phyloP scores from a whole-genome alignment of 2,329 filamentous ascomycete genomes.

The Plenodomus biglobosus region DNA sequence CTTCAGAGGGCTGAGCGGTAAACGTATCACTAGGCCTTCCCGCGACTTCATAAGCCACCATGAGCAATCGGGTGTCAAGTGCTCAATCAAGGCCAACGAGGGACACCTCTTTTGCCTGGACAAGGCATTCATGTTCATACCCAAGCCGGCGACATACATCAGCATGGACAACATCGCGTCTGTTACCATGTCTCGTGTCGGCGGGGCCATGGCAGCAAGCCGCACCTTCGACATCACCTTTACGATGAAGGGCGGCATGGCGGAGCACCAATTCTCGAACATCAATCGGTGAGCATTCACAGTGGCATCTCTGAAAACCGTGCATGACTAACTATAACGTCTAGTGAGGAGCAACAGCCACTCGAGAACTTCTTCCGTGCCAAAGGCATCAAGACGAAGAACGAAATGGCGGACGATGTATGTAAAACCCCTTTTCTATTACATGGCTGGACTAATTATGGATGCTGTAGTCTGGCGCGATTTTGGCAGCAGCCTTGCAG shows the following conservation, averaged over 20 bases:
- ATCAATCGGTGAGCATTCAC: constrained; percentile 72
- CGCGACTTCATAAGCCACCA: constrained; percentile 95
- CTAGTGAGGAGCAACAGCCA: constrained; percentile 84
- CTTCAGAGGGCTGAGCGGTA: constrained; percentile 90
- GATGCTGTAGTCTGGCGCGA: constrained; percentile 51
- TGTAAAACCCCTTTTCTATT: constrained; percentile 44
- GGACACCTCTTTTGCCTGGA: constrained; percentile 96
- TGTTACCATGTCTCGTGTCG: constrained; percentile 93
- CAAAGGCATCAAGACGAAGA: constrained; percentile 94
- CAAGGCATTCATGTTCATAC: constrained; percentile 98
- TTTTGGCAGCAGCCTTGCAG: constrained; percentile 78
- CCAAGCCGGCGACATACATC: constrained; percentile 96
- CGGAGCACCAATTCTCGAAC: constrained; percentile 96
- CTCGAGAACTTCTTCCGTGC: constrained; percentile 98
- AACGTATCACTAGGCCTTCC: constrained; percentile 91
- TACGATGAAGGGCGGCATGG: constrained; percentile 79
- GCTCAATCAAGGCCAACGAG: constrained; percentile 99
- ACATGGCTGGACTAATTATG: constrained; percentile 25
- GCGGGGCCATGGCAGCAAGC: constrained; percentile 87
- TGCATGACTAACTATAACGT: constrained; percentile 29
- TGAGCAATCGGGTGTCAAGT: constrained; percentile 93
- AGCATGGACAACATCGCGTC: constrained; percentile 89
- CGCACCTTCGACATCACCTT: constrained; percentile 98
- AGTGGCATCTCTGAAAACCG: not conserved
- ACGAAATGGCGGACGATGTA: constrained; percentile 96